Base-by-base conservation (phyloP, 1,284 basidiomycete species). In the Pulchroboletus neoregius region DNA sequence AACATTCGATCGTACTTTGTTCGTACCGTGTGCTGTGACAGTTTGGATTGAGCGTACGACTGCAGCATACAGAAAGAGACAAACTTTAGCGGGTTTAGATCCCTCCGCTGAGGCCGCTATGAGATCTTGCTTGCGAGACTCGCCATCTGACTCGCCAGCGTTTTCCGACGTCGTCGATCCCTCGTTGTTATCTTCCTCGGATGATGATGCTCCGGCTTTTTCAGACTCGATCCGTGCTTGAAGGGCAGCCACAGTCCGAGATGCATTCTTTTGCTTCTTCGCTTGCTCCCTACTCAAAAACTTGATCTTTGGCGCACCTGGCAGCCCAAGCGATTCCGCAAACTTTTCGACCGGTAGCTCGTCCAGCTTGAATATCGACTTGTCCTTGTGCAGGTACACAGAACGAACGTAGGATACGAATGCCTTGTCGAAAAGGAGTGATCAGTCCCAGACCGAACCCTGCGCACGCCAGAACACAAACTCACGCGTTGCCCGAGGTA, bases 1-100 rank as follows among this genome's bases (percentile, higher is more conserved):
- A 99, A 99, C 92, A 99, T 97, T 43, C 93, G 83, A 67, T 99
- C 96, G 67, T 98, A 97, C 71, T 96, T 98, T 5, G 96, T 98
- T 46, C 91, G 80, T 0, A 94, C 87, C 18, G 58, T 60, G 31
- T 62, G 59, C 63, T 68, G 44, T 58, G 49, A 51, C 7, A 39
- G 8, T 10, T 33, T 5, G n/a, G 20, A 18, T 24, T 22, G 20
- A 50, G 35, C 38, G 31, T 40, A 43, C 26, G 7, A 27, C n/a
- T 33, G 33, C 11, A 30, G 24, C 24, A 45, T 18, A 13, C 33
- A 43, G 12, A 39, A 28, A 37, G 16, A 24, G 20, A 52, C 52
- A 22, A 50, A 71, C 74, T 56, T 72, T 73, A 16, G 56, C 44
- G 7, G 50, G 44, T 45, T 68, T 65, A 5, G 48, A 46, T 10